Percentiles rank a stretch among this genome's conserved stretches.
Evolutionary conservation across 2,329 filamentous ascomycete species (phyloP).

Genomic region (Trichoderma simmonsii): DNA sequence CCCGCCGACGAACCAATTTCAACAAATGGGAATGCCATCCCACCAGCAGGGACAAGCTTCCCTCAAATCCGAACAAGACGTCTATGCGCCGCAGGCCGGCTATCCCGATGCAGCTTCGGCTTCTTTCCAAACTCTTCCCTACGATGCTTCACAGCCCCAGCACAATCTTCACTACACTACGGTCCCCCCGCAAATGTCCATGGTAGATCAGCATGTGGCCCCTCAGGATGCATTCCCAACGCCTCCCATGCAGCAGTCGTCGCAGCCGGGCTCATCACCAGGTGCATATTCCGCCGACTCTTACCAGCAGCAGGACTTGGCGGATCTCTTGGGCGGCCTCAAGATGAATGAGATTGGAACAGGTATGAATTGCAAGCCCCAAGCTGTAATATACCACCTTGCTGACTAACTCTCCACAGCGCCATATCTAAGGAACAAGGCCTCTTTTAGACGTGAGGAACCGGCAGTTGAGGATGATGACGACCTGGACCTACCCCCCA

Average conservation of each 20-base stretch:
- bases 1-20: slow-evolving; percentile 35
- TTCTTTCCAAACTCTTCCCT: slow-evolving; percentile 48
- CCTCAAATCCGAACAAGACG: slow-evolving; percentile 39
- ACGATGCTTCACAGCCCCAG: slow-evolving; percentile 44
- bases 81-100: slow-evolving; percentile 48
- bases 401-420: slow-evolving; percentile 46
- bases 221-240: slow-evolving; percentile 52
- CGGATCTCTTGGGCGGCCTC: slow-evolving; percentile 78
- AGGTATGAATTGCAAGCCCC: slow-evolving; percentile 52
- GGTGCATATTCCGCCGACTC: slow-evolving; percentile 58
- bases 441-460: slow-evolving; percentile 48
- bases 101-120: slow-evolving; percentile 46
- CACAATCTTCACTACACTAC: slow-evolving; percentile 52
- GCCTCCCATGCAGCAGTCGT: slow-evolving; percentile 36
- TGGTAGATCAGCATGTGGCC: slow-evolving; percentile 52
- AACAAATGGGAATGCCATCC: slow-evolving; percentile 53
- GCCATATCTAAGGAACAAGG: slow-evolving; percentile 74
- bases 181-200: slow-evolving; percentile 47
- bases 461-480: slow-evolving; percentile 68
- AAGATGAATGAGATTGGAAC: slow-evolving; percentile 85
- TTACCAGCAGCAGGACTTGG: slow-evolving; percentile 68
- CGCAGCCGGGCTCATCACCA: slow-evolving; percentile 38
- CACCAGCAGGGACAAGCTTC: slow-evolving; percentile 33
- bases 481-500: slow-evolving; percentile 67
- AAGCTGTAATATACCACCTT: not conserved